Evolutionary conservation across 371 early-diverging fungal genomes (phyloP).

Genomic region (Rhizomucor miehei): DNA sequence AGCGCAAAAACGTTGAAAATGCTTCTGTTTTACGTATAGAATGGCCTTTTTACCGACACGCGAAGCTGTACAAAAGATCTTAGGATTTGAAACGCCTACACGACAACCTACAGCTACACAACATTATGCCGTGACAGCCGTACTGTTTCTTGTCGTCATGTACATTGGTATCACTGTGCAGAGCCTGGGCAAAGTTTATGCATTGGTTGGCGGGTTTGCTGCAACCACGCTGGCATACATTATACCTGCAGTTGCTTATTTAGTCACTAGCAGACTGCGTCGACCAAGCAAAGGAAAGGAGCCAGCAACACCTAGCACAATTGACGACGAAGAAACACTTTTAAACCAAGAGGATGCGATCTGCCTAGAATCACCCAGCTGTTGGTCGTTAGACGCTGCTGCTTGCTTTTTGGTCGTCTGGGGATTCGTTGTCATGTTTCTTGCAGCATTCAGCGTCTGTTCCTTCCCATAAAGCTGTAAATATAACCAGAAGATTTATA

Average conservation of each 20-base stretch:
- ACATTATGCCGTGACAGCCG: slow-evolving; percentile 43
- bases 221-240: slow-evolving; percentile 59
- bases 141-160: slow-evolving; percentile 32
- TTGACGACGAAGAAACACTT: slow-evolving; percentile 10
- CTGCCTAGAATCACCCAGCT: not conserved
- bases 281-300: slow-evolving; percentile 5
- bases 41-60: slow-evolving; percentile 55
- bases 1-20: no score
- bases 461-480: not conserved
- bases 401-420: slow-evolving; percentile 35
- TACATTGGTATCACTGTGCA: slow-evolving; percentile 35
- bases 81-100: slow-evolving; percentile 45
- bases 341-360: slow-evolving; percentile 4
- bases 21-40: slow-evolving; percentile 4
- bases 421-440: slow-evolving; percentile 42
- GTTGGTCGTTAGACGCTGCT: slow-evolving; percentile 21
- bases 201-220: slow-evolving; percentile 54
- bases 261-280: slow-evolving; percentile 29
- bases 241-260: slow-evolving; percentile 49
- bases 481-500: not conserved
- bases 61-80: slow-evolving; percentile 48
- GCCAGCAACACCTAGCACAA: slow-evolving; percentile 4
- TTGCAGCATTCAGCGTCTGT: slow-evolving; percentile 24
- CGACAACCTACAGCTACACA: slow-evolving; percentile 38
- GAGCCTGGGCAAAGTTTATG: slow-evolving; percentile 52